Evolutionary conservation across 1,284 basidiomycete species (phyloP), one percentile per base, ranked within the genome.

Genomic region (Apiotrichum mycotoxinovorans): DNA sequence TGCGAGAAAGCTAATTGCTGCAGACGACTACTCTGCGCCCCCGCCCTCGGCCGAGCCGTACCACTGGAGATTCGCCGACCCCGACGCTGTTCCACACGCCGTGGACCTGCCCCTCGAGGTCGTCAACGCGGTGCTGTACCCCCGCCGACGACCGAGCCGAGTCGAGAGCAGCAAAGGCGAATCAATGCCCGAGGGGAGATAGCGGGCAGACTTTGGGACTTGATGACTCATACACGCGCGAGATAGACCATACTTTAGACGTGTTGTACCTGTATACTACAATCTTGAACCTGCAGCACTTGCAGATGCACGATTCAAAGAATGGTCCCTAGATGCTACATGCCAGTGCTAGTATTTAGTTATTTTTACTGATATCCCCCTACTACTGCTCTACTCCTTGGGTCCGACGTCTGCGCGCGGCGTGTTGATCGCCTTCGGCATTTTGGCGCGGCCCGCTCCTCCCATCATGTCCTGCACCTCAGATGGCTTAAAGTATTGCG

Each of bases 401-500:
- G 46, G 46, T 4, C 46, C 46, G 46, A 48, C 46, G 2, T 48
- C 46, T 23, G 33, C 33, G 33, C 46, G 46, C 30, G 46, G 46
- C 33, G 23, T 30, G 15, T n/a, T 18, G 4, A 48, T 59, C 58
- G 64, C 62, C 60, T 92, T 92, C 15, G 89, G 91, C 90, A 94
- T 91, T 79, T 94, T 94, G 77, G 88, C 91, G 63, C 66, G 71
- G 57, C 91, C 71, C 23, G 70, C 88, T 18, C 87, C 86, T 11
- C 84, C 83, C 1, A 88, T 82, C 56, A 92, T 75, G 67, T 91
- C 86, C 65, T 96, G 91, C 53, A 95, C 79, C 72, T 95, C 91
- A 7, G 86, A 85, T 33, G 84, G 83, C 73, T 91, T 93, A 83
- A 94, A 96, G 75, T 92, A 95, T 74, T 96, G 92, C 1, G 92